These are phyloP conservation scores for Saturnispora sekii DNA, from an alignment of 805 yeast species.

Conservation along the genomic window DNA sequence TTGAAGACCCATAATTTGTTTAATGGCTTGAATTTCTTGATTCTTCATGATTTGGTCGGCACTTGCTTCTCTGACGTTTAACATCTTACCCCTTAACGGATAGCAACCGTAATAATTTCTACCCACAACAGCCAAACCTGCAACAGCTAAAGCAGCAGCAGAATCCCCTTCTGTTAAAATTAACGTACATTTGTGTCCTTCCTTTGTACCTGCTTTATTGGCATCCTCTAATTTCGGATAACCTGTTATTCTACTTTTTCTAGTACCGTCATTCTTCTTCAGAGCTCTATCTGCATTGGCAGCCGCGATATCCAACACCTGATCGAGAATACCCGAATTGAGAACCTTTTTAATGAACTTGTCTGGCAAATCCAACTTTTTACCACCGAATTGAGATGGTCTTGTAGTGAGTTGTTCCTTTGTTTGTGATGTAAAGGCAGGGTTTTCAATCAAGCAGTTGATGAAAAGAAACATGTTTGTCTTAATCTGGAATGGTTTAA, in stretches of 20 bases:
- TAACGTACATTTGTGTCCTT: slow-evolving; percentile 85
- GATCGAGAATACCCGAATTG: slow-evolving; percentile 64
- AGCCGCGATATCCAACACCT: slow-evolving; percentile 72
- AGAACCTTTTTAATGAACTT: slow-evolving; percentile 63
- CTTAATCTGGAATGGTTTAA: slow-evolving; percentile 81
- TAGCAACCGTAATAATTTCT: slow-evolving; percentile 92
- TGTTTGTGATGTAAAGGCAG: slow-evolving; percentile 96
- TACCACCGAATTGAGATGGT: slow-evolving; percentile 80
- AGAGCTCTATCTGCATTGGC: slow-evolving; percentile 82
- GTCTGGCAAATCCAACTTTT: slow-evolving; percentile 63
- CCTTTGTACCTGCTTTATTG: slow-evolving; percentile 89
- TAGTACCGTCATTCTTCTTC: slow-evolving; percentile 80
- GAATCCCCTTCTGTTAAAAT: slow-evolving; percentile 97
- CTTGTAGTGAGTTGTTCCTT: slow-evolving; percentile 92
- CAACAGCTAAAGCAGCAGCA: slow-evolving; percentile 83
- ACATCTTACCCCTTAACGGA: slow-evolving; percentile 89
- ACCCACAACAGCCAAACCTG: slow-evolving; percentile 91
- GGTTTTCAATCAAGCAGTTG: slow-evolving; percentile 90
- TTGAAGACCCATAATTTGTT: slow-evolving; percentile 90
- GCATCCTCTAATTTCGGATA: slow-evolving; percentile 91
- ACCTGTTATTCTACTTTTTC: slow-evolving; percentile 77
- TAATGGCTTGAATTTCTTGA: slow-evolving; percentile 89
- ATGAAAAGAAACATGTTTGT: slow-evolving; percentile 85
- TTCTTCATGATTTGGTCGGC: slow-evolving; percentile 92
- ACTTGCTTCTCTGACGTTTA: slow-evolving; percentile 93